Evolutionary conservation across 352 stramenopile genomes (phyloP).

Genomic region (Phytopythium montanum): DNA sequence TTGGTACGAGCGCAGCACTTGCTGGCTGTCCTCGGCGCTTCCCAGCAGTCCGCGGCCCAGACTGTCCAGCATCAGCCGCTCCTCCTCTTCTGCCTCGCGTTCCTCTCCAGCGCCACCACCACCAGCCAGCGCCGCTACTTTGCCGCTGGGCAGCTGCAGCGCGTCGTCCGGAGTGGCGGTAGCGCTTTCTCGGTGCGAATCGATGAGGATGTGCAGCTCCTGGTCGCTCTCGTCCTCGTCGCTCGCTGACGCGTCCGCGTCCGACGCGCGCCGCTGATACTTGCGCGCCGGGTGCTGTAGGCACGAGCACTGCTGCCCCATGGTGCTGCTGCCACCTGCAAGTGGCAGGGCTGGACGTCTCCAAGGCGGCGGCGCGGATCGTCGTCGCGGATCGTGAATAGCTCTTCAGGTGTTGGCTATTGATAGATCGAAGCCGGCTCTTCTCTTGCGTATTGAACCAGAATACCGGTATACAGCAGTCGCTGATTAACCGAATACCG

Average conservation of each 20-base stretch:
- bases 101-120: neutral
- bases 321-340: slow-evolving; percentile 11
- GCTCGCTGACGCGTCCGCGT: slow-evolving; percentile 26
- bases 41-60: slow-evolving; percentile 23
- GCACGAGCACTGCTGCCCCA: slow-evolving; percentile 80
- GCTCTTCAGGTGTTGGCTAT: no score
- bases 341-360: no score
- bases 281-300: slow-evolving; percentile 52
- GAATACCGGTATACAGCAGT: no score
- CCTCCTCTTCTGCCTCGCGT: slow-evolving; percentile 16
- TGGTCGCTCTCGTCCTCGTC: slow-evolving; percentile 23
- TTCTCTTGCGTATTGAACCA: no score
- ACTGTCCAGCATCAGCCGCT: slow-evolving; percentile 19
- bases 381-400: no score
- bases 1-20: slow-evolving; percentile 69
- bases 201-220: slow-evolving; percentile 39
- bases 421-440: no score
- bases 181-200: slow-evolving; percentile 11
- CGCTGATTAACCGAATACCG: no score
- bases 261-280: slow-evolving; percentile 51
- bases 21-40: slow-evolving; percentile 22
- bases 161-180: neutral
- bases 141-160: slow-evolving; percentile 5
- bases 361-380: no score
- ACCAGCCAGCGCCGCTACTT: slow-evolving; percentile 30